Evolutionary conservation across 2,329 filamentous ascomycete species (phyloP), one percentile per base, ranked within the genome.

Genomic region (Samsoniella hepiali): DNA sequence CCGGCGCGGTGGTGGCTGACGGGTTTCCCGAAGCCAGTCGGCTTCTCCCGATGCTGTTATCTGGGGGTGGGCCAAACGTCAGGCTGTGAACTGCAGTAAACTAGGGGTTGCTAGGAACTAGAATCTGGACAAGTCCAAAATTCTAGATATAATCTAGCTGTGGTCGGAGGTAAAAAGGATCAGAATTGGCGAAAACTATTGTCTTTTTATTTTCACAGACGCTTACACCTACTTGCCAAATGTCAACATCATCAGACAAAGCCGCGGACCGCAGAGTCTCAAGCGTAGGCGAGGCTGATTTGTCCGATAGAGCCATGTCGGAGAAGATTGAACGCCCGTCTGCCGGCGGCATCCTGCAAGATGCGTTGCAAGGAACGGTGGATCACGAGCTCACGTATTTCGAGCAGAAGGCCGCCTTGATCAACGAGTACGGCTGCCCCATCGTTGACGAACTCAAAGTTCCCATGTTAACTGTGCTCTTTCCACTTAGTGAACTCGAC

Each of bases 401-500:
- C 38, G 62, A 63, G 38, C 62, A 11, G 4, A 63, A 53, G 29
- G 55, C 62, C 9, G 62, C 62, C 2, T 45, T 63, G 34, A 63
- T 63, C 47, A 63, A 63, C 45, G 44, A 29, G 62, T 63, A 34
- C 7, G 44, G 29, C 34, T n/a, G n/a, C 27, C 10, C 22, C 27
- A 13, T 22, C 27, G 9, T 49, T 22, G 31, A 32, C n/a, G 31
- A 54, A 2, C n/a, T 22, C 22, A 22, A 15, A 22, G 29, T 36
- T 7, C 9, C 5, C 27, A 17, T 29, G 13, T 9, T 27, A 27
- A 49, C 17, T 4, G 10, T 22, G 6, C 17, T 9, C 9, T 6
- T 27, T 40, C 17, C 10, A 40, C 29, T 22, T 17, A 72, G 70
- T 15, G 79, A 82, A 68, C 77, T 82, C 57, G 78, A 82, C 65